Conservation (phyloP, 1,284 basidiomycete genomes). For the Ustilago crameri region DNA sequence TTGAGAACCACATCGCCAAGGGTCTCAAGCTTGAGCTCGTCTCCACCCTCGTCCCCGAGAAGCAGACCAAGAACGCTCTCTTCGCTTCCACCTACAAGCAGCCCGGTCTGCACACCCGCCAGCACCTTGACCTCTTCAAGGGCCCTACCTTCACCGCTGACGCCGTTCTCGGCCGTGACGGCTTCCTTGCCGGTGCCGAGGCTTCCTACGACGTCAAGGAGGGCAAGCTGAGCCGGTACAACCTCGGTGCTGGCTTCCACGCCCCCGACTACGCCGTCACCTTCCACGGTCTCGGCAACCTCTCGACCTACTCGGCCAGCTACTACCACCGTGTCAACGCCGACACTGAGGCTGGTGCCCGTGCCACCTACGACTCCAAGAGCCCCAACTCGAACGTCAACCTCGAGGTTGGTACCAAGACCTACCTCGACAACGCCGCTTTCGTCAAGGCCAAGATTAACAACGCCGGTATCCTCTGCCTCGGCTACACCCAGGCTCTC, state of each 20-base stretch:
- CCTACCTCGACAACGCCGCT: constrained; percentile 84
- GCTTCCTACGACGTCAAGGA: constrained; percentile 95
- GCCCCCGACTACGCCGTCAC: constrained; percentile 97
- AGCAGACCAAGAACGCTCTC: constrained; percentile 76
- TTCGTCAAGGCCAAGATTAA: constrained; percentile 99
- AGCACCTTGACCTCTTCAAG: constrained; percentile 93
- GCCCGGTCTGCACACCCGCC: constrained; percentile 92
- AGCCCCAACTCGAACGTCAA: constrained; percentile 81
- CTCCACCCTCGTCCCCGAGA: constrained; percentile 86
- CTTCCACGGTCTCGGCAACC: constrained; percentile 92
- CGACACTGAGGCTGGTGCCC: constrained; percentile 95
- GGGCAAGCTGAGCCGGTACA: constrained; percentile 90
- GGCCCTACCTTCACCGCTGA: constrained; percentile 97
- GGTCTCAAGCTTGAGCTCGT: constrained; percentile 92
- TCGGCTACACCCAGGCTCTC: constrained; percentile 66
- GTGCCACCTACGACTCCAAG: constrained; percentile 91
- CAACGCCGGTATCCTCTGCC: constrained; percentile 74
- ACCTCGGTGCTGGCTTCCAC: constrained; percentile 90
- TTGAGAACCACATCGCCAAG: constrained; percentile 97
- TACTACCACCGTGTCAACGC: constrained; percentile 97
- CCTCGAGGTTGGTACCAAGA: constrained; percentile 95
- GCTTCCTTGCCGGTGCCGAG: constrained; percentile 96
- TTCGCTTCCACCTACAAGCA: constrained; percentile 91
- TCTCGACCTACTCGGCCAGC: constrained; percentile 91
- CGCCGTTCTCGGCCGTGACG: constrained; percentile 86